Percentiles rank a stretch among this genome's conserved stretches.
These are phyloP conservation scores for Leptographium radiaticola DNA, from an alignment of 2,329 filamentous ascomycete species.

Conservation along the genomic window DNA sequence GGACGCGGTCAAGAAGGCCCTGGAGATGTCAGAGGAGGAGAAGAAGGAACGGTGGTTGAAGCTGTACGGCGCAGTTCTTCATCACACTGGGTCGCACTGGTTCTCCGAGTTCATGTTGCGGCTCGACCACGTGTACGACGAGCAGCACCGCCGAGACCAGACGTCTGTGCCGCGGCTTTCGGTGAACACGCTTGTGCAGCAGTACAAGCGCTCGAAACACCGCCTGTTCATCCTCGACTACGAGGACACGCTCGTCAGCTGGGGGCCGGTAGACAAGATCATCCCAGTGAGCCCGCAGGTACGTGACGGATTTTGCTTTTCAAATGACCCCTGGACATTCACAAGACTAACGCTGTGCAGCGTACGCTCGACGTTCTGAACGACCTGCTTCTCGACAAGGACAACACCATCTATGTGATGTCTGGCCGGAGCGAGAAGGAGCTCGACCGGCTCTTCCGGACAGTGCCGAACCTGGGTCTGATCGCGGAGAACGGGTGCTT, in stretches of 20 bases:
- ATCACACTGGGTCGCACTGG: slow-evolving; percentile 79
- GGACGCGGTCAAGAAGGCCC: slow-evolving; percentile 67
- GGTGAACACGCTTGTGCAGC: slow-evolving; percentile 45
- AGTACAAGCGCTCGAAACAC: slow-evolving; percentile 52
- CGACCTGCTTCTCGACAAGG: slow-evolving; percentile 65
- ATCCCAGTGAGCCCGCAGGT: slow-evolving; percentile 69
- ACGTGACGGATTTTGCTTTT: not conserved
- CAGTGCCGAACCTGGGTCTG: slow-evolving; percentile 70
- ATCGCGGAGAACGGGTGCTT: slow-evolving; percentile 96
- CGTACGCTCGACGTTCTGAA: slow-evolving; percentile 72
- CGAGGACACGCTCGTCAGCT: slow-evolving; percentile 81
- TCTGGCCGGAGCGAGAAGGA: slow-evolving; percentile 79
- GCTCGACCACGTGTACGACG: slow-evolving; percentile 64
- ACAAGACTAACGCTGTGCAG: slow-evolving; percentile 22
- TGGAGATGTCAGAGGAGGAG: slow-evolving; percentile 68
- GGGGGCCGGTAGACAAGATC: slow-evolving; percentile 72
- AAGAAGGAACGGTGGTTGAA: slow-evolving; percentile 62
- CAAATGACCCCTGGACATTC: too few species aligned
- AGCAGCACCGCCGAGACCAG: slow-evolving; percentile 74
- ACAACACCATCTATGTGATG: slow-evolving; percentile 88
- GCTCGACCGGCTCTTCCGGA: slow-evolving; percentile 72
- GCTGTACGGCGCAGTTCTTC: slow-evolving; percentile 59
- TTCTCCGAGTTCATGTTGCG: slow-evolving; percentile 60
- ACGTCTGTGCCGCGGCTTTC: slow-evolving; percentile 78
- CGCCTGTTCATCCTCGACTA: slow-evolving; percentile 87